Evolutionary conservation across 495 filamentous ascomycete species (phyloP).

Genomic region (Tuber microsphaerosporum): DNA sequence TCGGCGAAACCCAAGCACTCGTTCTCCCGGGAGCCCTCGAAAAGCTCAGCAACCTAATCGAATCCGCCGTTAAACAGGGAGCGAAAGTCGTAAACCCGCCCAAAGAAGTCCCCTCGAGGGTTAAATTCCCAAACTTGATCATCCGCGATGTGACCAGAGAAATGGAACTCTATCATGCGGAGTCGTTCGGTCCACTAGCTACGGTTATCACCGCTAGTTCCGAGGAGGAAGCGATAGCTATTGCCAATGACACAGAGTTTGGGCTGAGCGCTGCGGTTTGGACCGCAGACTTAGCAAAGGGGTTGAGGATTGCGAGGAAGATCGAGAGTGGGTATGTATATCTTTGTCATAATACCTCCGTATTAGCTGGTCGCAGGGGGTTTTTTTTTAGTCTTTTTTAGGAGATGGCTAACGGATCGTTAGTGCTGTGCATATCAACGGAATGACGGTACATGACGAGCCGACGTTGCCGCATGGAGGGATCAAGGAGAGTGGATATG

Average conservation of each 20-base stretch:
- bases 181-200: slow-evolving; percentile 78
- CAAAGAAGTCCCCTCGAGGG: slow-evolving; percentile 46
- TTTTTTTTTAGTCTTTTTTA: background rate
- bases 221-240: slow-evolving; percentile 64
- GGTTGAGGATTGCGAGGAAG: slow-evolving; percentile 63
- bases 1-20: slow-evolving; percentile 53
- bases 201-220: slow-evolving; percentile 50
- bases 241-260: slow-evolving; percentile 78
- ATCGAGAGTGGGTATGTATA: slow-evolving; percentile 60
- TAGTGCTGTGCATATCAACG: slow-evolving; percentile 76
- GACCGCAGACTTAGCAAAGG: slow-evolving; percentile 68
- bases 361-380: background rate
- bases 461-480: slow-evolving; percentile 72
- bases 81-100: slow-evolving; percentile 54
- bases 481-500: slow-evolving; percentile 76
- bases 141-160: slow-evolving; percentile 62
- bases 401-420: background rate
- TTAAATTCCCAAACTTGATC: slow-evolving; percentile 65
- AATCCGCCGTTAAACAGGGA: slow-evolving; percentile 61
- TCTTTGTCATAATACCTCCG: background rate
- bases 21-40: slow-evolving; percentile 55
- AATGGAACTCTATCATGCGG: slow-evolving; percentile 76
- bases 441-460: slow-evolving; percentile 79
- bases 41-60: slow-evolving; percentile 61
- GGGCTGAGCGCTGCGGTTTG: slow-evolving; percentile 80